Evolutionary conservation across 345 rosid genomes (phyloP), one percentile per base, ranked within the genome.

Genomic region (Melastoma malabathricum): DNA sequence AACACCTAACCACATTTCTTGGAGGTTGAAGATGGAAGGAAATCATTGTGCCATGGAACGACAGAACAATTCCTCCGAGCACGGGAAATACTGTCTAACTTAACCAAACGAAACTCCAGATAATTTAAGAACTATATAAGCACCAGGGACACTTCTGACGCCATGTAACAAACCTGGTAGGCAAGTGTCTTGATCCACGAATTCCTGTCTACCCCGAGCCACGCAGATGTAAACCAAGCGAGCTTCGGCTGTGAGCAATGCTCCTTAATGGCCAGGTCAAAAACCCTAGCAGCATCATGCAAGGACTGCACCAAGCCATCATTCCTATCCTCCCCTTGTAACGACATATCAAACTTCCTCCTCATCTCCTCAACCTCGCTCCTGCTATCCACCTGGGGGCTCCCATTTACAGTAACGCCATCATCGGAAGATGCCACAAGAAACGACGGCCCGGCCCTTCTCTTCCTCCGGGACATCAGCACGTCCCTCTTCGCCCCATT

Each of bases 101-200:
- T 34, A 34, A 34, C 41, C 41, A 34, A 34, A 12, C 12, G 12
- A 34, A 34, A 34, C 41, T 43, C 15, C 29, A 44, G 25, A 45
- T 46, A 59, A 50, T 4, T 18, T 15, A 44, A 51, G 56, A 12
- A 43, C 20, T 18, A n/a, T 3, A 3, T 2, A 54, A 45, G 52
- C 50, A 63, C 15, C 27, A n/a, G 47, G 48, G 51, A 44, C 25
- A 57, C 53, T 23, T 46, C n/a, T 9, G 3, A 8, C 47, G 44
- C 51, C 48, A 53, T 16, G 12, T 6, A 13, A 67, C 57, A 51
- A 18, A 92, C 98, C 95, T 92, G 96, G 71, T 92, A 92, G 57
- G 96, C 82, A 48, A 92, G 78, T 7, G 84, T 76, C 65, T 82
- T 92, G 66, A 82, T 68, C 96, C 96, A 92, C 10, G 93, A 80